A percentile compares a stretch with the other conserved stretches of the same genome.
Conservation (phyloP, 2,329 filamentous ascomycete genomes). For the Seiridium cupressi region DNA sequence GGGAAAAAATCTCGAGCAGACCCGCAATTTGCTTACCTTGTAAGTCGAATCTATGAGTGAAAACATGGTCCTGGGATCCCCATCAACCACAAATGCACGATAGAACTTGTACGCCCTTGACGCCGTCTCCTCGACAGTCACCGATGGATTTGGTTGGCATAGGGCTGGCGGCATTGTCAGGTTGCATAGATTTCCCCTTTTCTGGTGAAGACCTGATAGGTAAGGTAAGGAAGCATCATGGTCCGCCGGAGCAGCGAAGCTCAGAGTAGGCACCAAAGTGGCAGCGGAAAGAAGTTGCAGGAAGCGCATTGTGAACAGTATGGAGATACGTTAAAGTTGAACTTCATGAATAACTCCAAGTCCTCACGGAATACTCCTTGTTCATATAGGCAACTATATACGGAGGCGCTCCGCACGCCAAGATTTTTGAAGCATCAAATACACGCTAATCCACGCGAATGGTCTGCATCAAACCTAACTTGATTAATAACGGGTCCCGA, state of each 20-base stretch:
- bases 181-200: constrained; percentile 36
- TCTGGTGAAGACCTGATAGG: constrained; percentile 12
- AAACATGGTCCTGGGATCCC: constrained; percentile 37
- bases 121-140: constrained; percentile 35
- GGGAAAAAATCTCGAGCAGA: not conserved
- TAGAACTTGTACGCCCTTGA: constrained; percentile 37
- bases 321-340: not conserved
- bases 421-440: not conserved
- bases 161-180: constrained; percentile 30
- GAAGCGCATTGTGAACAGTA: constrained; percentile 25
- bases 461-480: not conserved
- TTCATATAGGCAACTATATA: not conserved
- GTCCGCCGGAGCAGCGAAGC: constrained; percentile 21
- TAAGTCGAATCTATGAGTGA: constrained; percentile 36
- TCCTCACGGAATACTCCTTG: not conserved
- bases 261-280: constrained; percentile 23
- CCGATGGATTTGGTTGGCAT: constrained; percentile 30
- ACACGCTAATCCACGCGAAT: not conserved
- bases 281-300: constrained; percentile 19
- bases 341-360: not conserved
- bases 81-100: constrained; percentile 37
- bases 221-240: not conserved
- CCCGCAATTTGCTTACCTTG: constrained; percentile 23
- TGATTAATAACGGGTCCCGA: not conserved
- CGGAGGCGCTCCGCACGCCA: not conserved